These are phyloP conservation scores for Verticillium klebahnii DNA, from an alignment of 2,329 filamentous ascomycete genomes.

Conservation along the genomic window DNA sequence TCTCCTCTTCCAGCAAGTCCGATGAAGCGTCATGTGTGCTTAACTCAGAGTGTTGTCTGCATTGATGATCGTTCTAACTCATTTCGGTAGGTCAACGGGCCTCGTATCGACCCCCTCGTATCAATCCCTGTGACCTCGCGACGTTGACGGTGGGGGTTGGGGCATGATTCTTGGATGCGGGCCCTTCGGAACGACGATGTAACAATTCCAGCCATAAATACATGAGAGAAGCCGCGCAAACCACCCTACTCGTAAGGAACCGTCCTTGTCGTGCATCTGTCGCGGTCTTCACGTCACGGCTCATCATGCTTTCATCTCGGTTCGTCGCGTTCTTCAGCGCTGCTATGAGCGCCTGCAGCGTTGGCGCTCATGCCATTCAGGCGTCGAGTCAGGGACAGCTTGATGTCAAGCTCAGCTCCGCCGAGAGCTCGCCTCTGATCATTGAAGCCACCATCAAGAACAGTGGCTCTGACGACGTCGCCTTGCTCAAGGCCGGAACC, in stretches of 20 bases:
- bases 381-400: background rate
- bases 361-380: background rate
- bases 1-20: background rate
- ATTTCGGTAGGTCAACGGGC: background rate
- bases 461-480: slow-evolving; percentile 13
- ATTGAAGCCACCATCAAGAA: slow-evolving; percentile 14
- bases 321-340: background rate
- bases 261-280: background rate
- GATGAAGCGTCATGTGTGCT: background rate
- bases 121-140: background rate
- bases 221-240: background rate
- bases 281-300: background rate
- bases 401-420: background rate
- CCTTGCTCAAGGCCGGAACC: slow-evolving; percentile 16
- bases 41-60: background rate
- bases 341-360: background rate
- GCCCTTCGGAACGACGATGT: background rate
- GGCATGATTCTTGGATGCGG: background rate
- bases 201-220: background rate
- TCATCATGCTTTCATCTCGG: background rate
- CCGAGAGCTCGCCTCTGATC: background rate
- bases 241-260: no score
- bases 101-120: background rate
- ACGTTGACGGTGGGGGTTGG: background rate
- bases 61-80: background rate